Evolutionary conservation across 2,329 filamentous ascomycete genomes (phyloP), one percentile per base, ranked within the genome.

Genomic region (Pestalotiopsis sp.): DNA sequence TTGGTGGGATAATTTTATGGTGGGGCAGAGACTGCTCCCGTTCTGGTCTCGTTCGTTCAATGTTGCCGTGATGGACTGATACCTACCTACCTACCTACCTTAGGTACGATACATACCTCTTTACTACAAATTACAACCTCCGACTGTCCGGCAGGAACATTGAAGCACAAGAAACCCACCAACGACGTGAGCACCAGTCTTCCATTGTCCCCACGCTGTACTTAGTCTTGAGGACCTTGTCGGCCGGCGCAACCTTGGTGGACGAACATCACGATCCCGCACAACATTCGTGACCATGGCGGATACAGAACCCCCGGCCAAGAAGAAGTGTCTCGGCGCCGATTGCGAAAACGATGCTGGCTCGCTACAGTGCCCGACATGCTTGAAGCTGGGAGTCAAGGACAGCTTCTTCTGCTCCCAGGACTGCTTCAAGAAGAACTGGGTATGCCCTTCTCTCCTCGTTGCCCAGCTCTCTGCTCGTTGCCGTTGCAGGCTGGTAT

Each of bases 341-440:
- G 93, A 97, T 80, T 99, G 96, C 85, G 86, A 88, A 56, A 97
- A 98, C 72, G 91, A 95, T 72, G 95, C 95, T 68, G 91, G 93
- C 70, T 86, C 91, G 66, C 84, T 99, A 61, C 95, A 98, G 81
- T 99, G 96, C 81, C 96, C 96, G 67, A 98, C 93, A 64, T 99
- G 96, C 80, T 87, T 98, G 77, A 98, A 97, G 83, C 85, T 95
- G 59, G 93, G 92, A 66, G 91, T 91, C 75, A 90, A 95, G 78
- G 93, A 96, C 77, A 97, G 94, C 84, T 98, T 91, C 83, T 99
- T 98, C 84, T 99, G 96, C 85, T 94, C 94, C 36, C 96, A 99
- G 81, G 96, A 98, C 75, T 99, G 96, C 86, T 99, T 99, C 84
- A 98, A 98, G 87, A 92, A 91, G 81, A 99, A 94, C 85, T 99